Evolutionary conservation across 83 land plant genomes (phyloP), one percentile per base, ranked within the genome.

Genomic region (Picea abies): DNA sequence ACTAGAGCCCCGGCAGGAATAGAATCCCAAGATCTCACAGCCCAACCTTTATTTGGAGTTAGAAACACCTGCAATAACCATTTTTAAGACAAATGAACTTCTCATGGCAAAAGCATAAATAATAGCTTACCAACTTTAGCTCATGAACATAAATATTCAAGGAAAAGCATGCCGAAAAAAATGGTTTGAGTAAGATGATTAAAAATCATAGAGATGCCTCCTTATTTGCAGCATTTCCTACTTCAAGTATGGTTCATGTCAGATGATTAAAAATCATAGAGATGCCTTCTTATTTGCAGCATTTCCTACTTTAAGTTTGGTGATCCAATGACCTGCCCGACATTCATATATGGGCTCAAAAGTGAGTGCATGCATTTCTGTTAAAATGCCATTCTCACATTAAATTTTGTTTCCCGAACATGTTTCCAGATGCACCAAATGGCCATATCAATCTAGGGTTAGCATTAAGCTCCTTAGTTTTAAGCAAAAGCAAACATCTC

Each of bases 1-100:
- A 97, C 84, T 77, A 92, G 95, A 67, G 91, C 62, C 4, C 99
- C 99, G 9, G 95, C 90, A 14, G 96, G 90, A 70, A 97, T 97
- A 15, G 91, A 87, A 80, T 95, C 96, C 95, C 92, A 91, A 0
- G 94, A 93, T 29, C 95, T 80, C 8, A 97, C 86, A 22, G 94
- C 98, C 99, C 99, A 97, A 9, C 99, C 96, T 78, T 80, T 89
- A 64, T 88, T 83, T 7, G 67, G 83, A 0, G 99, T 95, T 70
- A 87, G 93, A 82, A 97, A 97, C 11, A 97, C 99, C 99, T 97
- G 83, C 26, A 76, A n/a, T 68, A 29, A 32, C 15, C 64, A 22
- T 10, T 41, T 5, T 71, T 17, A 71, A 37, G 22, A 41, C 14
- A 26, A 39, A 41, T 39, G 35, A 71, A 26, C 35, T 39, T 70